These are phyloP conservation scores for Fusarium protoensiforme DNA, from an alignment of 2,329 filamentous ascomycete genomes.

Conservation along the genomic window DNA sequence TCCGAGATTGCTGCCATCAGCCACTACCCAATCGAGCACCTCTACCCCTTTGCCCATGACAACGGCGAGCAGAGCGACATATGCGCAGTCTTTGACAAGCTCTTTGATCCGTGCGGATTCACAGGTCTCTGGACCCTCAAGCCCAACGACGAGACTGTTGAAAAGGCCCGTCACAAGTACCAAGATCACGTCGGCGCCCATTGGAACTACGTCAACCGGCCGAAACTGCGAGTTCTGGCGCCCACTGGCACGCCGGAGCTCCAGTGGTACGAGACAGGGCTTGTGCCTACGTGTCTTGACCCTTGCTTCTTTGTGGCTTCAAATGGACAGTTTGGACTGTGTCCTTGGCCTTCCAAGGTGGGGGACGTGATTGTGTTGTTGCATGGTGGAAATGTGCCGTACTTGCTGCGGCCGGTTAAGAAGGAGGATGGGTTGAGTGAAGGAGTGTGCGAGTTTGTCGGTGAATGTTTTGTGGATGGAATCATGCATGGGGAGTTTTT, in stretches of 20 bases:
- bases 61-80: background rate
- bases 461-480: slow-evolving; percentile 25
- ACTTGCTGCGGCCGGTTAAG: background rate
- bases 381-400: slow-evolving; percentile 26
- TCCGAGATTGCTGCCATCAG: slow-evolving; percentile 11
- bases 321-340: slow-evolving; percentile 15
- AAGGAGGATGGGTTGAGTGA: background rate
- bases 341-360: slow-evolving; percentile 26
- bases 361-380: slow-evolving; percentile 18
- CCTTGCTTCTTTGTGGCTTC: slow-evolving; percentile 22
- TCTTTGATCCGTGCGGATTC: slow-evolving; percentile 26
- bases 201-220: background rate
- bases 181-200: slow-evolving; percentile 20
- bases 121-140: slow-evolving; percentile 17
- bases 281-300: slow-evolving; percentile 7
- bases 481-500: slow-evolving; percentile 28
- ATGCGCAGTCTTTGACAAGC: slow-evolving; percentile 5
- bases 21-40: slow-evolving; percentile 9
- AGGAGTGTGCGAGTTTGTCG: slow-evolving; percentile 2
- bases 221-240: background rate
- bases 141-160: background rate
- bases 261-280: slow-evolving; percentile 3
- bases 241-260: fast-evolving
- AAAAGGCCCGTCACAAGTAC: slow-evolving; percentile 15
- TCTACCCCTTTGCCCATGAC: slow-evolving; percentile 9